Evolutionary conservation across 1,139 yeast genomes (phyloP).

Genomic region (Protomyces gravidus): DNA sequence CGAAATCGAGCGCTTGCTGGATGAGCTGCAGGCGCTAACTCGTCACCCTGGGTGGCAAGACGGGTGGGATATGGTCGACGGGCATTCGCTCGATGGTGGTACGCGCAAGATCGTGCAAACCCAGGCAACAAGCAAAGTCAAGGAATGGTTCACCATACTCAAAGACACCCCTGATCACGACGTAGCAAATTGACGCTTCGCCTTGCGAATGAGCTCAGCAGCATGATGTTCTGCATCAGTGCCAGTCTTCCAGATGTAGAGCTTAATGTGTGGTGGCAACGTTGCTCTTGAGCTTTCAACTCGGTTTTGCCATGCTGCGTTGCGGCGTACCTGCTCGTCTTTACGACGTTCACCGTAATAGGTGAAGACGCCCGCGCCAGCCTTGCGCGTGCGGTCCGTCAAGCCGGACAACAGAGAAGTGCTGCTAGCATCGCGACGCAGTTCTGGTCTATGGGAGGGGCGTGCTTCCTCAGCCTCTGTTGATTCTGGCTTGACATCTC

Average conservation of each 20-base stretch:
- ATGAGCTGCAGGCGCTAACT: conserved; percentile 70
- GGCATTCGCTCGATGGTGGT: conserved; percentile 43
- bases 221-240: conserved; percentile 12
- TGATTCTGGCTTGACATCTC: not conserved
- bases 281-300: conserved; percentile 8
- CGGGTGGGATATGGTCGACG: conserved; percentile 78
- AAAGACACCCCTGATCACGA: not conserved
- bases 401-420: not conserved
- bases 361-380: not conserved
- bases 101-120: not conserved
- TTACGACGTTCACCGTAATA: conserved; percentile 9
- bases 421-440: not conserved
- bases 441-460: not conserved
- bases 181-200: not conserved
- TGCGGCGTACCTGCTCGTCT: conserved; percentile 10
- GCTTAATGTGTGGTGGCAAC: conserved; percentile 11
- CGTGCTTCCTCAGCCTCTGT: not conserved
- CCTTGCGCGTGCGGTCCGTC: not conserved
- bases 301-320: conserved; percentile 21
- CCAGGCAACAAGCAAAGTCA: not conserved
- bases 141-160: not conserved
- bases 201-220: conserved; percentile 5
- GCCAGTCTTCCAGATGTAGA: conserved; percentile 23
- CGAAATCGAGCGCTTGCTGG: not conserved
- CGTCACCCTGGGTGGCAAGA: conserved; percentile 57